These are phyloP conservation scores for Aspergillus hiratsukae DNA, from an alignment of 2,329 filamentous ascomycete genomes.

Conservation along the genomic window DNA sequence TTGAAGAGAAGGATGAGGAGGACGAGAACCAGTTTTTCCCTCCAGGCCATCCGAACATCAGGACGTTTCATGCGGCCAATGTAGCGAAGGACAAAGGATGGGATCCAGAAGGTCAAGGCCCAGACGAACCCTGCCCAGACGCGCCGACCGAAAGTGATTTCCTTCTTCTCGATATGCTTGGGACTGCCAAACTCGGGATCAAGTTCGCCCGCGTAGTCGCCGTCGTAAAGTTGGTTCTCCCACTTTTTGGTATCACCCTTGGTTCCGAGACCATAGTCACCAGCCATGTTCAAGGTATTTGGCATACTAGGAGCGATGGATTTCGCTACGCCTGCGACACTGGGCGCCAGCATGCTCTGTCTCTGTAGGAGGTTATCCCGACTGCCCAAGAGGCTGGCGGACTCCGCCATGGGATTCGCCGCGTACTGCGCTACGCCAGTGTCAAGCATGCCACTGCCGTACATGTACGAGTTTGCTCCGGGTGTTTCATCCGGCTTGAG, in stretches of 20 bases:
- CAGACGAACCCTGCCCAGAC: conserved; percentile 80
- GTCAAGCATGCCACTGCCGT: conserved; percentile 60
- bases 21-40: conserved; percentile 85
- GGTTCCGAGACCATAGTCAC: conserved; percentile 82
- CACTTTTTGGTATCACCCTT: conserved; percentile 78
- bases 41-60: conserved; percentile 94
- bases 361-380: conserved; percentile 59
- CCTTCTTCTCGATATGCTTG: conserved; percentile 69
- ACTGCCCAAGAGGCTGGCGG: conserved; percentile 61
- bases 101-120: conserved; percentile 90
- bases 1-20: conserved; percentile 79
- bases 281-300: conserved; percentile 58
- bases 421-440: conserved; percentile 63
- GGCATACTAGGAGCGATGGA: conserved; percentile 45
- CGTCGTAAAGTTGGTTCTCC: conserved; percentile 65
- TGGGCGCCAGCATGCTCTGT: conserved; percentile 47
- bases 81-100: conserved; percentile 73
- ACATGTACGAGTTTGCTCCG: conserved; percentile 43
- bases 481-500: conserved; percentile 62
- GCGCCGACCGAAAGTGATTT: conserved; percentile 60
- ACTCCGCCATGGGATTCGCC: conserved; percentile 55
- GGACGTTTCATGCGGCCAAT: conserved; percentile 94
- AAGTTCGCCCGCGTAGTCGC: conserved; percentile 63
- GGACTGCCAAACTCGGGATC: conserved; percentile 75
- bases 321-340: conserved; percentile 50